Base-by-base conservation (phyloP, 768 basidiomycete genomes). In the Lactarius sanguifluus region DNA sequence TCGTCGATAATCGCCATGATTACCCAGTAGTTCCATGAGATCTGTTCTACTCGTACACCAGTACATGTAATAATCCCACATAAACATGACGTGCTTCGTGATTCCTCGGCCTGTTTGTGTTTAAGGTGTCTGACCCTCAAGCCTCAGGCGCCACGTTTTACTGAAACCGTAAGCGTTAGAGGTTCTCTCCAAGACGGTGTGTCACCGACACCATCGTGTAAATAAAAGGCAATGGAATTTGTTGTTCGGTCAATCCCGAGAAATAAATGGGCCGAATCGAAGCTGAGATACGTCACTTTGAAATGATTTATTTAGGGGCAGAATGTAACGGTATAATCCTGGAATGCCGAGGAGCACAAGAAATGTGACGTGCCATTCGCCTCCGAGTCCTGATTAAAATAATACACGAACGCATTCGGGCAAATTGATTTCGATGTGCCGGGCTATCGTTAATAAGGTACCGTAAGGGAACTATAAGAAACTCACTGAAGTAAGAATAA, bases 401-500 rank as follows among this genome's bases (percentile, higher is more conserved):
- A 79, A 62, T 83, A 84, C 5, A 78, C 83, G 61, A 84, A 85
- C 25, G 81, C 72, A 70, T 81, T 77, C 55, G 79, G 80, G 73
- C 77, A 82, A 68, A 77, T 79, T 57, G 47, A 65, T 75, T 81
- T 78, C 81, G 75, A 60, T 18, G 36, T 23, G 12, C 28, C n/a
- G 16, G 47, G 7, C 55, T 13, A 64, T 63, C 62, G 30, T 16
- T 30, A 45, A 59, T 36, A 40, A 40, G 38, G 20, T 3, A 34
- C 38, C 34, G 5, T 12, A 5, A 23, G 30, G 9, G 7, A 38
- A 54, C 28, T 56, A 25, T 25, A 25, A 36, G 5, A 20, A 7
- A 43, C 41, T 7, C 41, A 43, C 41, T 20, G 41, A 43, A 20
- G 18, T 20, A 43, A 20, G 23, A 72, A 70, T 81, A 81, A 71